Evolutionary conservation across 495 filamentous ascomycete genomes (phyloP), one percentile per base, ranked within the genome.

Genomic region (Podospora didyma): DNA sequence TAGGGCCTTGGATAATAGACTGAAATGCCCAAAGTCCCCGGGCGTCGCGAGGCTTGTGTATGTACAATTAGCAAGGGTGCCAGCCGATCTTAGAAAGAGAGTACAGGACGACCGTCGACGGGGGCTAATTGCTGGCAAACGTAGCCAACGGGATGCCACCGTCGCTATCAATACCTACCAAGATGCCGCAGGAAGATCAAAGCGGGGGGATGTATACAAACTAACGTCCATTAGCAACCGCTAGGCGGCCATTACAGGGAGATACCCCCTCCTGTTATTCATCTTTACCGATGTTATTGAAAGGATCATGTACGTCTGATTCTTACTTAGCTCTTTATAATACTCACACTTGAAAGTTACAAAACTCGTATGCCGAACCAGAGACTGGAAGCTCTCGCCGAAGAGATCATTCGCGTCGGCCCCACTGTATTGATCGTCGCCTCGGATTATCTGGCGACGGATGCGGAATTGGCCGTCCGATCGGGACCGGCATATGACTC

Each of bases 401-500:
- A 46, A 46, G 42, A 46, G 23, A 53, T 54, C 41, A 46, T 14
- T 46, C 51, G 41, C 39, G 41, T 54, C 22, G 46, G 39, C 46
- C 51, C 41, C 26, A 54, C 39, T 46, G 39, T 41, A 2, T 54
- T 54, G 53, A 55, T 55, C 48, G 53, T 55, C 39, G 53, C 53
- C 45, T 55, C 44, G 42, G 52, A 54, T 48, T 54, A 46, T 54
- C 42, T 54, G 44, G 52, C 52, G 44, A 54, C 46, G 41, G 52
- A 54, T 48, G 52, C 52, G 52, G 52, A 54, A 44, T 47, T 54
- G 37, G 52, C 46, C 11, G 51, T 54, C 52, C 31, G 52, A 54
- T 54, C 52, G 52, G 52, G 41, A n/a, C 52, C 52, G 48, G 52
- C 52, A 54, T 54, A 54, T 37, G 52, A 54, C 52, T 44, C 52